These are phyloP conservation scores for Globisporangium paddicum DNA, from an alignment of 352 stramenopile species.

Conservation along the genomic window DNA sequence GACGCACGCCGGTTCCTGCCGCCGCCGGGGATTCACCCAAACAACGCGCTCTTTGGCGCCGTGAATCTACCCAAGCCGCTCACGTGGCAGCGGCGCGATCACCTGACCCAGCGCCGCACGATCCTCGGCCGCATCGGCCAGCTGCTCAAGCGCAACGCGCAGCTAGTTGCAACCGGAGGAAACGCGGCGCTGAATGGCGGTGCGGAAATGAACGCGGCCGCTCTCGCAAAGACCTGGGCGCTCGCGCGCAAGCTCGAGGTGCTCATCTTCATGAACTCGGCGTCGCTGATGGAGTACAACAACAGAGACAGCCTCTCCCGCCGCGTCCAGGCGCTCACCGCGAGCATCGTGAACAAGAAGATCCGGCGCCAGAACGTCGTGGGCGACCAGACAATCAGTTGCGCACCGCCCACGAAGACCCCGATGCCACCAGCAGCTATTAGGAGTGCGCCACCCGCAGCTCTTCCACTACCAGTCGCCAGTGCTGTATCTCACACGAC, in stretches of 20 bases:
- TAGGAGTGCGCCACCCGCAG: background rate
- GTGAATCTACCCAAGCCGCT: conserved; percentile 67
- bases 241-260: conserved; percentile 80
- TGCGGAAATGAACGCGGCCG: conserved; percentile 9
- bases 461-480: background rate
- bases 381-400: background rate
- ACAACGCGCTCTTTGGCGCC: conserved; percentile 69
- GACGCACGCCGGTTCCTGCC: conserved; percentile 30
- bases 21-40: conserved; percentile 59
- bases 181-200: background rate
- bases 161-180: conserved; percentile 20
- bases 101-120: conserved; percentile 57
- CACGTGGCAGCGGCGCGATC: conserved; percentile 76
- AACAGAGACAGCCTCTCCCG: conserved; percentile 76
- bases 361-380: conserved; percentile 45
- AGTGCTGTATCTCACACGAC: background rate
- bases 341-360: conserved; percentile 83
- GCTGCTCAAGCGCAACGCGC: conserved; percentile 54
- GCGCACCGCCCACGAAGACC: background rate
- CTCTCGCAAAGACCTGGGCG: conserved; percentile 52
- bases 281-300: conserved; percentile 73
- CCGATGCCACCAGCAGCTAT: background rate
- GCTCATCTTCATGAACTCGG: conserved; percentile 79
- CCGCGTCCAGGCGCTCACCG: conserved; percentile 74
- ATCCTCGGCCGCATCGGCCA: conserved; percentile 66